Percentiles rank a stretch among this genome's conserved stretches.
phyloP scores from a whole-genome alignment of 495 filamentous ascomycete species.

The Lepidopterella palustris region DNA sequence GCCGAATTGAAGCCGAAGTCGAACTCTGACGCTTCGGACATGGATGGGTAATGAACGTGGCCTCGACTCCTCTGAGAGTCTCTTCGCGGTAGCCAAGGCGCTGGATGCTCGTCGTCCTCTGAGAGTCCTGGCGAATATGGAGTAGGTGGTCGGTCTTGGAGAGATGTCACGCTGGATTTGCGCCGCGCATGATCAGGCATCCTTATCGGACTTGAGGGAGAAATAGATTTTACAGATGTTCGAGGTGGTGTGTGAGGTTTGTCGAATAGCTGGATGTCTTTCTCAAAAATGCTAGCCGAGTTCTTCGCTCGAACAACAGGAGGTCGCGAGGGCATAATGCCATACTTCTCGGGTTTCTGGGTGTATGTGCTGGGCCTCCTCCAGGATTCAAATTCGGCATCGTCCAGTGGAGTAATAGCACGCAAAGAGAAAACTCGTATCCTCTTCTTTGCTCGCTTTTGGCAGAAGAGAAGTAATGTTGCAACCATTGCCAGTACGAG shows the following conservation, averaged over 20 bases:
- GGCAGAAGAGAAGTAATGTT: slow-evolving; percentile 16
- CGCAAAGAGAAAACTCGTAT: slow-evolving; percentile 24
- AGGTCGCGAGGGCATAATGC: slow-evolving; percentile 21
- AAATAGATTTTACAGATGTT: slow-evolving; percentile 8
- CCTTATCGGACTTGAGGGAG: slow-evolving; percentile 13
- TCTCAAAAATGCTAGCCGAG: slow-evolving; percentile 22
- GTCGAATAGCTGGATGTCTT: slow-evolving; percentile 12
- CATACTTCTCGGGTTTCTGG: slow-evolving; percentile 20
- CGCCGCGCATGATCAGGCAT: slow-evolving; percentile 19
- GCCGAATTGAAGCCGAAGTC: slow-evolving; percentile 12
- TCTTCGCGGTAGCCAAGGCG: slow-evolving; percentile 3
- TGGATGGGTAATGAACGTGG: slow-evolving; percentile 22
- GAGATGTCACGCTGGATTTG: slow-evolving; percentile 21
- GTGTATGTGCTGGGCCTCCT: slow-evolving; percentile 24
- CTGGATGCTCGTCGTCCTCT: slow-evolving; percentile 6
- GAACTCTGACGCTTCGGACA: slow-evolving; percentile 24
- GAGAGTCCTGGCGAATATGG: slow-evolving; percentile 19
- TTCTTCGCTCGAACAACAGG: slow-evolving; percentile 12
- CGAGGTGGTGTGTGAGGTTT: slow-evolving; percentile 3
- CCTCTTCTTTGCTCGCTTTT: slow-evolving; percentile 24
- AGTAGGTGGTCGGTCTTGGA: slow-evolving; percentile 28
- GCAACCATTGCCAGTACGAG: slow-evolving; percentile 13
- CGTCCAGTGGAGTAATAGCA: slow-evolving; percentile 29
- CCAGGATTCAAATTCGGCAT: slow-evolving; percentile 31
- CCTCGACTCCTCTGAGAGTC: neutral